phyloP scores from a whole-genome alignment of 164 flowering plant genomes.

The Vitis cinerea region DNA sequence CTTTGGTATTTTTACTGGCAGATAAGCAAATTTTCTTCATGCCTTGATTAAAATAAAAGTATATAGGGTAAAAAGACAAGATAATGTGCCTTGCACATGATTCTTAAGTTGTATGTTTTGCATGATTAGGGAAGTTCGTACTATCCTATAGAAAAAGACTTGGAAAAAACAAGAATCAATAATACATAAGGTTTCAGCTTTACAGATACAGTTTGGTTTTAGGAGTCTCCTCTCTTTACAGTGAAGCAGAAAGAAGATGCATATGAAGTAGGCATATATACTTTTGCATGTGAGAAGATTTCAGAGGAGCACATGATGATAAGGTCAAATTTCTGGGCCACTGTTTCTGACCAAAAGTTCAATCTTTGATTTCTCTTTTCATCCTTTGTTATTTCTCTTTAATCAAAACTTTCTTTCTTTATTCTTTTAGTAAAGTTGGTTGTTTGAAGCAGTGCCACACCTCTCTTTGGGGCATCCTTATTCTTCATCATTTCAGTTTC shows the following conservation, averaged over 20 bases:
- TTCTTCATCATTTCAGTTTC: neutral
- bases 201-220: neutral
- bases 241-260: conserved; percentile 10
- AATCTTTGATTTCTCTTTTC: neutral
- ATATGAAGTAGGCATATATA: conserved; percentile 10
- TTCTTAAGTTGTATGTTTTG: too few species aligned
- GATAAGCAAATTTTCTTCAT: too few species aligned
- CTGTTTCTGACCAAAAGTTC: conserved; percentile 4
- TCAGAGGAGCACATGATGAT: conserved; percentile 25
- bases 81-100: too few species aligned
- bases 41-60: too few species aligned
- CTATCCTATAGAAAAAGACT: too few species aligned
- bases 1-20: too few species aligned
- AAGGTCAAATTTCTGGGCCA: conserved; percentile 9
- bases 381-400: neutral
- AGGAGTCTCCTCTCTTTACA: conserved; percentile 9
- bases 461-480: too few species aligned
- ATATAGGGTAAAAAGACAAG: too few species aligned
- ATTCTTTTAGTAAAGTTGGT: too few species aligned
- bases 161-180: too few species aligned
- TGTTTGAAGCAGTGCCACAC: too few species aligned
- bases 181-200: conserved; percentile 3
- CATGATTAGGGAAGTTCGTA: too few species aligned
- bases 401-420: neutral
- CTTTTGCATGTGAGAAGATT: conserved; percentile 21